Conservation (phyloP, 768 basidiomycete species). For the Tricholoma furcatifolium region DNA sequence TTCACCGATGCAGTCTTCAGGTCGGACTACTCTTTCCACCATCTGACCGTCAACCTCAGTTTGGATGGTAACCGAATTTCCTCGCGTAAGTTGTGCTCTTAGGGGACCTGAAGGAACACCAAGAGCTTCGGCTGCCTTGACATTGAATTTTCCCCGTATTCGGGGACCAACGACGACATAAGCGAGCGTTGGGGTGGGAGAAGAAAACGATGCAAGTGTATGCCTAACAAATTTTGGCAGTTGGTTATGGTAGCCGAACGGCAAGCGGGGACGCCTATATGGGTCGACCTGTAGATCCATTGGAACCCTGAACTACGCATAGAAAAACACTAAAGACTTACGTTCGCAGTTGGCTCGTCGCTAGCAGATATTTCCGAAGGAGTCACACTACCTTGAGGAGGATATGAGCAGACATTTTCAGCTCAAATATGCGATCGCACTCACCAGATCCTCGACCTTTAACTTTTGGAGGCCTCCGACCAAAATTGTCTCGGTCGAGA, state of each 20-base stretch:
- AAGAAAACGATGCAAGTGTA: conserved; percentile 13
- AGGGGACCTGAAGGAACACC: conserved; percentile 61
- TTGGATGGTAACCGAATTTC: conserved; percentile 58
- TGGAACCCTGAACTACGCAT: background rate
- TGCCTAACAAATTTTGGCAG: conserved; percentile 33
- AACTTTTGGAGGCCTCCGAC: background rate
- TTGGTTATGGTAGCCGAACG: conserved; percentile 34
- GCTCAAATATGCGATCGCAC: background rate
- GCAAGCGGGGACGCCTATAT: conserved; percentile 26
- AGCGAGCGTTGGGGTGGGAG: conserved; percentile 35
- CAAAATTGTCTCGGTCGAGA: background rate
- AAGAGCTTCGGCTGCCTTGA: conserved; percentile 55
- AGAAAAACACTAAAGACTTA: too few relatives aligned
- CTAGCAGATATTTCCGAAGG: too few relatives aligned
- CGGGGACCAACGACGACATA: conserved; percentile 54
- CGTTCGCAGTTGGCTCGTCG: too few relatives aligned
- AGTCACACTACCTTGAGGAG: too few relatives aligned
- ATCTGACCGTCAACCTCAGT: conserved; percentile 42
- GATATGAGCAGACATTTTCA: too few relatives aligned
- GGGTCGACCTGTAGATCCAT: conserved; percentile 23
- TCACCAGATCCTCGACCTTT: background rate
- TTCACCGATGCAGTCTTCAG: conserved; percentile 61
- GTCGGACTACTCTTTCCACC: conserved; percentile 48
- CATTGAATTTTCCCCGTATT: conserved; percentile 72
- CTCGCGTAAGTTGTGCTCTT: conserved; percentile 60